Evolutionary conservation across 1,284 basidiomycete genomes (phyloP).

Genomic region (Ceratobasidium papillatum): DNA sequence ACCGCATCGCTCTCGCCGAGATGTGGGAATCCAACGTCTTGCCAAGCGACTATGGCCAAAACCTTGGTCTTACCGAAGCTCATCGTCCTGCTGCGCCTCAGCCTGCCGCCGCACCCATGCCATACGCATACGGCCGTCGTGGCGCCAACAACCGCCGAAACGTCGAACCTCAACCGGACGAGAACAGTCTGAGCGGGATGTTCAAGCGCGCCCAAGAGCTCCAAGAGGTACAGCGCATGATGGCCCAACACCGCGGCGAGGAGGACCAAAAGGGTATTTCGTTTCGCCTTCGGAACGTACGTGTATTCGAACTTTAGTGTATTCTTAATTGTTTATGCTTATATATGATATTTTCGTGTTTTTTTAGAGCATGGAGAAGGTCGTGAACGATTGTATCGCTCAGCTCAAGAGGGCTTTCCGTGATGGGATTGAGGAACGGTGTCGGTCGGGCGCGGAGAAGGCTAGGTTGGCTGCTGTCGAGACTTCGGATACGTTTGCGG

Average conservation of each 20-base stretch:
- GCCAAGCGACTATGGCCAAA: not conserved
- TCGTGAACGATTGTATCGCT: conserved; percentile 39
- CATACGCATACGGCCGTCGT: not conserved
- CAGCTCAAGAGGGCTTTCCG: conserved; percentile 60
- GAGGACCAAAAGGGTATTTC: conserved; percentile 54
- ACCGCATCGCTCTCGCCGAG: conserved; percentile 60
- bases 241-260: not conserved
- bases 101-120: not conserved
- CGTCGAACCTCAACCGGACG: not conserved
- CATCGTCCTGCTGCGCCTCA: not conserved
- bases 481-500: conserved; percentile 61
- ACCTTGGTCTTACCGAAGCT: conserved; percentile 6
- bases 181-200: conserved; percentile 23
- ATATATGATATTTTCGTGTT: conserved; percentile 17
- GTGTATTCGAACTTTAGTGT: conserved; percentile 35
- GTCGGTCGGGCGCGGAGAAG: conserved; percentile 59
- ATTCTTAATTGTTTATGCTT: conserved; percentile 24
- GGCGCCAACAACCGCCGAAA: not conserved
- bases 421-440: conserved; percentile 67
- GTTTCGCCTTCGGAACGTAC: conserved; percentile 58
- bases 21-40: conserved; percentile 60
- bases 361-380: conserved; percentile 58
- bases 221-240: not conserved
- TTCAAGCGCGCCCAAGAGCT: not conserved
- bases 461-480: conserved; percentile 58